These are phyloP conservation scores for Microcyclospora pomicola DNA, from an alignment of 2,329 filamentous ascomycete species.

Conservation along the genomic window DNA sequence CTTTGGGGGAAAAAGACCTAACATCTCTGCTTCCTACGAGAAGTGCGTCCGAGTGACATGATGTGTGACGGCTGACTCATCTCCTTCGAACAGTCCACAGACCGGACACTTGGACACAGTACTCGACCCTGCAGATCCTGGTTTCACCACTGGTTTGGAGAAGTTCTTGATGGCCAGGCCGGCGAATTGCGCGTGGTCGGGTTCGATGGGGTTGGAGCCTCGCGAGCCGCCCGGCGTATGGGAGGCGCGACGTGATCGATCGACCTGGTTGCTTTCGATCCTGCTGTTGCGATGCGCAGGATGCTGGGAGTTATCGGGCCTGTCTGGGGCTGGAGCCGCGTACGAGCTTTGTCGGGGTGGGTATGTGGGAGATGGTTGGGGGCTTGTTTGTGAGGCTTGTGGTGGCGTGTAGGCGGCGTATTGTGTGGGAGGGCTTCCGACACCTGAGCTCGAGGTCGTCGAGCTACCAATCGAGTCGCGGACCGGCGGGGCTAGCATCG, in stretches of 20 bases:
- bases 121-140: not conserved
- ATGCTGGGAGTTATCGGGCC: constrained; percentile 2
- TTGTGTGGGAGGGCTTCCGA: not conserved
- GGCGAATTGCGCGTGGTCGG: constrained; percentile 14
- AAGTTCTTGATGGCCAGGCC: constrained; percentile 5
- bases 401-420: not conserved
- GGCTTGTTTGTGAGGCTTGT: constrained; percentile 1
- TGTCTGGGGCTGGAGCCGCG: constrained; percentile 1
- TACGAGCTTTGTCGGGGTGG: constrained; percentile 5
- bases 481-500: constrained; percentile 1
- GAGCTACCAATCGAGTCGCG: not conserved
- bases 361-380: constrained; percentile 7
- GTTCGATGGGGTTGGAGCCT: constrained; percentile 3
- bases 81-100: constrained; percentile 20
- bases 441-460: constrained; percentile 1
- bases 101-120: constrained; percentile 16
- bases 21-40: constrained; percentile 4
- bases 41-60: constrained; percentile 20
- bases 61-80: constrained; percentile 21
- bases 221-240: too few species aligned
- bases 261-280: constrained; percentile 1
- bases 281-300: not conserved
- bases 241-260: constrained; percentile 4
- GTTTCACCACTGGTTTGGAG: not conserved
- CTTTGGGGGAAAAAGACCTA: too few species aligned